Conservation (phyloP, 805 yeast species). For the Cyberlindnera sargentensis region DNA sequence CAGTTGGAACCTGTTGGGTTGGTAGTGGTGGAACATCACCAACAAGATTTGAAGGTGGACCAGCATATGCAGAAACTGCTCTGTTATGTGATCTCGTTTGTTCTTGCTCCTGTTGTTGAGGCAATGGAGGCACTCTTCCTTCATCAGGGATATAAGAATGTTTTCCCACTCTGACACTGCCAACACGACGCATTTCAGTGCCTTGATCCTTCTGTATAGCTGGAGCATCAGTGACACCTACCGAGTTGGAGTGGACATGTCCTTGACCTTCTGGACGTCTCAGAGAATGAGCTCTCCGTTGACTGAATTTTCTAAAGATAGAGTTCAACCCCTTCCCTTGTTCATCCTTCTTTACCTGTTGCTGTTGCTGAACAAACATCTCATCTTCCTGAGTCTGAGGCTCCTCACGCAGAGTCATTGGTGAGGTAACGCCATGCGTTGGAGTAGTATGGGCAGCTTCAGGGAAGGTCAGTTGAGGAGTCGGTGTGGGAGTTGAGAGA, state of each 20-base stretch:
- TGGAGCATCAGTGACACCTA: slow-evolving; percentile 2
- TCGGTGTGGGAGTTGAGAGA: slow-evolving; percentile 29
- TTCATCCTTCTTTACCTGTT: slow-evolving; percentile 29
- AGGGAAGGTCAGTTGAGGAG: slow-evolving; percentile 37
- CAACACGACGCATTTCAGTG: slow-evolving; percentile 18
- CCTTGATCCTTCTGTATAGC: background rate
- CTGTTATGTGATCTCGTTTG: slow-evolving; percentile 17
- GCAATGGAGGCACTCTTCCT: background rate
- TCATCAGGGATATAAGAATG: slow-evolving; percentile 14
- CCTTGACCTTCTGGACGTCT: slow-evolving; percentile 16
- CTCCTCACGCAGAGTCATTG: slow-evolving; percentile 32
- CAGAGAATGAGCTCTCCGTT: slow-evolving; percentile 20
- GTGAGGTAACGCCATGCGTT: slow-evolving; percentile 33
- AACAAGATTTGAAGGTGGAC: slow-evolving; percentile 3
- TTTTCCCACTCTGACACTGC: slow-evolving; percentile 18
- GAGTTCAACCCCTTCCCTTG: slow-evolving; percentile 23
- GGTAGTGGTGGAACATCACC: slow-evolving; percentile 7
- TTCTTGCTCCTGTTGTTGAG: no score
- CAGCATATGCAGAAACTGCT: slow-evolving; percentile 24
- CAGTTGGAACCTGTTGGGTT: slow-evolving; percentile 2
- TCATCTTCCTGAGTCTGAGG: slow-evolving; percentile 30
- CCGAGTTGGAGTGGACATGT: slow-evolving; percentile 7
- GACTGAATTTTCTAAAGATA: slow-evolving; percentile 24
- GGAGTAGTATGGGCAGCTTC: slow-evolving; percentile 47
- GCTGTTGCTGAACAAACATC: slow-evolving; percentile 30